Conservation (phyloP, 805 yeast genomes). For the Saturnispora hagleri region DNA sequence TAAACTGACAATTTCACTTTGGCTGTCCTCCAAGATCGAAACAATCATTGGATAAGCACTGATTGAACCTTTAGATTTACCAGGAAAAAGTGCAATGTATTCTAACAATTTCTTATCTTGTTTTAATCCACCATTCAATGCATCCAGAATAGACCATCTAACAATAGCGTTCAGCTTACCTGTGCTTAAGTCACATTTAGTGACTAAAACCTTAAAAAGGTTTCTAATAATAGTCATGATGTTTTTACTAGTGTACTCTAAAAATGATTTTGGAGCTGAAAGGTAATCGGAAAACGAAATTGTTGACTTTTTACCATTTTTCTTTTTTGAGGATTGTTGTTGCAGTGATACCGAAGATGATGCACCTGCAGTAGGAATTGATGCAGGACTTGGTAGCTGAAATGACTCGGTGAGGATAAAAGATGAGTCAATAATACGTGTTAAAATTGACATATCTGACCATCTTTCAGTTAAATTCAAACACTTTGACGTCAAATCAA, state of each 20-base stretch:
- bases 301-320: constrained; percentile 30
- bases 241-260: constrained; percentile 29
- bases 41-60: constrained; percentile 67
- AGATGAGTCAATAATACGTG: constrained; percentile 51
- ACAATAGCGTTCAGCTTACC: constrained; percentile 55
- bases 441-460: constrained; percentile 43
- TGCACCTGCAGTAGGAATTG: constrained; percentile 16
- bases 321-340: constrained; percentile 1
- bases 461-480: constrained; percentile 19
- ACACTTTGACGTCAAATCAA: constrained; percentile 21
- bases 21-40: constrained; percentile 27
- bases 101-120: constrained; percentile 38
- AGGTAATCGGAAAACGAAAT: constrained; percentile 59
- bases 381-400: constrained; percentile 5
- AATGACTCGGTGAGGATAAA: constrained; percentile 34
- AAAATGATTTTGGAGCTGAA: constrained; percentile 54
- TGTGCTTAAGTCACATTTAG: constrained; percentile 45
- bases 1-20: constrained; percentile 45
- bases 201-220: constrained; percentile 43
- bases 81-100: constrained; percentile 60
- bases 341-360: constrained; percentile 13
- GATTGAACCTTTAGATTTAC: constrained; percentile 39
- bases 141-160: constrained; percentile 33
- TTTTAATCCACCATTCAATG: constrained; percentile 20
- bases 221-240: constrained; percentile 30